Evolutionary conservation across 768 basidiomycete species (phyloP).

Genomic region (Mycena rebaudengoi): DNA sequence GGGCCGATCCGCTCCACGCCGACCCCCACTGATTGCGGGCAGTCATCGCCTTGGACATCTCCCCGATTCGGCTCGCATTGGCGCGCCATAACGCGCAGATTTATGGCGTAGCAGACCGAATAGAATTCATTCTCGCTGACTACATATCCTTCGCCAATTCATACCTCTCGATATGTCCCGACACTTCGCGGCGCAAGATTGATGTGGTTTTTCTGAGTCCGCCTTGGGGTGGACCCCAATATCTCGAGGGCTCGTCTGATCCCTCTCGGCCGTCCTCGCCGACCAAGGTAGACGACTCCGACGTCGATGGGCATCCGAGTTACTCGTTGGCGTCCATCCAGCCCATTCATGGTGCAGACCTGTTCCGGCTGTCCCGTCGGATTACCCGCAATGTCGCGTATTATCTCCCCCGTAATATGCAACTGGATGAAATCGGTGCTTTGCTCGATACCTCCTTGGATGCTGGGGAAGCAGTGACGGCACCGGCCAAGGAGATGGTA

Average conservation of each 20-base stretch:
- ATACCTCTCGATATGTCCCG: conserved; percentile 43
- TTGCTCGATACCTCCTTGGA: conserved; percentile 43
- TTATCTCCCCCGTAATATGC: conserved; percentile 88
- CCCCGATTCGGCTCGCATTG: conserved; percentile 83
- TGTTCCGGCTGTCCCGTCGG: conserved; percentile 76
- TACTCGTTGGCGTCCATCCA: conserved; percentile 78
- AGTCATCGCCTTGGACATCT: conserved; percentile 96
- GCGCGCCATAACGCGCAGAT: conserved; percentile 94
- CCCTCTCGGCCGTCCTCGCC: conserved; percentile 29
- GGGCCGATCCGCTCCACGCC: no score
- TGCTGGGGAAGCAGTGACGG: conserved; percentile 1
- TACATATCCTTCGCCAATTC: conserved; percentile 81
- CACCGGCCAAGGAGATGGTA: conserved; percentile 71
- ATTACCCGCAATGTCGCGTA: conserved; percentile 89
- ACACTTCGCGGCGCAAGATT: conserved; percentile 58
- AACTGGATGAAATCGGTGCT: conserved; percentile 73
- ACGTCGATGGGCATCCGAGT: conserved; percentile 29
- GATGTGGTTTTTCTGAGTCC: conserved; percentile 95
- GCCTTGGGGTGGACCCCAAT: conserved; percentile 93
- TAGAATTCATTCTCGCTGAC: conserved; percentile 92
- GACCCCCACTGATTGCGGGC: no score
- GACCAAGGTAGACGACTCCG: conserved; percentile 14
- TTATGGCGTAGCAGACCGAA: conserved; percentile 93
- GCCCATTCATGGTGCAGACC: conserved; percentile 84
- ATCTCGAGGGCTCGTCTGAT: conserved; percentile 61